Conservation (phyloP, 139 green algal species). For the Ostreobium quekettii region DNA sequence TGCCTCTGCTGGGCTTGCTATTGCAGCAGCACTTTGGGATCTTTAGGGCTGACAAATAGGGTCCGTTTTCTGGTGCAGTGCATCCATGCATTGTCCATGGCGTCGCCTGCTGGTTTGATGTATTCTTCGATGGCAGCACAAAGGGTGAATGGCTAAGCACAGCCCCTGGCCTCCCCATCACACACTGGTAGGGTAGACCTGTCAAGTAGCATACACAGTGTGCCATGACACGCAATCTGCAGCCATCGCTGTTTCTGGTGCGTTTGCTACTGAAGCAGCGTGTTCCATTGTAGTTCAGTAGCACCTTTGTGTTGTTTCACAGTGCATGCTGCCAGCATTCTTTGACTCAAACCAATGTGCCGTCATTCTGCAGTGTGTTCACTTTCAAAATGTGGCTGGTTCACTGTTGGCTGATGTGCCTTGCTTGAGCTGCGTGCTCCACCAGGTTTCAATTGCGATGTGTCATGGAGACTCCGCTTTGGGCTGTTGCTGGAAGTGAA, state of each 20-base stretch:
- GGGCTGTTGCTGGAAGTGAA: conserved; percentile 17
- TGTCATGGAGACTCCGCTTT: conserved; percentile 56
- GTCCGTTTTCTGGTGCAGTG: background rate
- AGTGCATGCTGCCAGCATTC: conserved; percentile 10
- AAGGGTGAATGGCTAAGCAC: conserved; percentile 75
- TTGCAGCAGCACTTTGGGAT: no score
- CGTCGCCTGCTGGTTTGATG: conserved; percentile 91
- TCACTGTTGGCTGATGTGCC: background rate
- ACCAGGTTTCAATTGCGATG: conserved; percentile 70
- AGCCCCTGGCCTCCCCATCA: conserved; percentile 80
- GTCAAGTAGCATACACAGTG: background rate
- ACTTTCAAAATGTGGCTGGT: background rate
- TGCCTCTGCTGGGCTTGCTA: no score
- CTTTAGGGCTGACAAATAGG: no score
- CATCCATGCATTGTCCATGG: conserved; percentile 63
- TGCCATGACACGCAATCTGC: background rate
- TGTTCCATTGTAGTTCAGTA: background rate
- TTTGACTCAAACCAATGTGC: background rate
- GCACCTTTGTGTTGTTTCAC: background rate
- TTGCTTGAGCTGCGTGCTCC: no score
- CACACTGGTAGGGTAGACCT: conserved; percentile 71
- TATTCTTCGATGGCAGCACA: conserved; percentile 71
- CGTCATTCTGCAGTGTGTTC: background rate
- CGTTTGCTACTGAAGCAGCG: background rate
- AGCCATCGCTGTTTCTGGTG: background rate